These are phyloP conservation scores for Viridothelium virens DNA, from an alignment of 495 filamentous ascomycete species.

Conservation along the genomic window DNA sequence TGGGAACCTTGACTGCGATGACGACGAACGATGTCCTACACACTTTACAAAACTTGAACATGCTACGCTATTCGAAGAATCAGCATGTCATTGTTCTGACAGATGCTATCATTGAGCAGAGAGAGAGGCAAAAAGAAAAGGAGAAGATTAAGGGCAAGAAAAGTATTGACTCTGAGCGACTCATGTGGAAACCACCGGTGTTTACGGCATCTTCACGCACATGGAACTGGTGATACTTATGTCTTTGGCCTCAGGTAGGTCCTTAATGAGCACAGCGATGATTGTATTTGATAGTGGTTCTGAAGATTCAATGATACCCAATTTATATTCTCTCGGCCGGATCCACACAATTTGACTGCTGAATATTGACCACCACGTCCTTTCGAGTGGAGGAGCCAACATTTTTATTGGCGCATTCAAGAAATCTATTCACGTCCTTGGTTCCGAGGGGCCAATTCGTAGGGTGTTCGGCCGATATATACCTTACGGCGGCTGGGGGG, in stretches of 20 bases:
- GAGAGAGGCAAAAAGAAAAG: slow-evolving; percentile 62
- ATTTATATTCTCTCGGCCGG: background rate
- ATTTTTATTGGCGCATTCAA: too few relatives aligned
- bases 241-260: background rate
- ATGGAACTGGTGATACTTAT: slow-evolving; percentile 75
- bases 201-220: slow-evolving; percentile 82
- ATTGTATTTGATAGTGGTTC: background rate
- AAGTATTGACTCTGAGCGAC: slow-evolving; percentile 63
- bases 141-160: slow-evolving; percentile 68
- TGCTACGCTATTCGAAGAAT: slow-evolving; percentile 84
- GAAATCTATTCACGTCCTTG: too few relatives aligned
- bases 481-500: too few relatives aligned
- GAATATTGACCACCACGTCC: background rate
- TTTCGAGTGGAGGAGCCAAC: too few relatives aligned
- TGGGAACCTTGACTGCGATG: slow-evolving; percentile 77
- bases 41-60: slow-evolving; percentile 83
- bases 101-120: slow-evolving; percentile 67
- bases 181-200: slow-evolving; percentile 94
- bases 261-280: slow-evolving; percentile 7
- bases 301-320: background rate
- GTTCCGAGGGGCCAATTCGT: too few relatives aligned
- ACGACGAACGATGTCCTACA: slow-evolving; percentile 91
- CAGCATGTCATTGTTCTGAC: slow-evolving; percentile 88
- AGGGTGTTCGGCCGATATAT: too few relatives aligned
- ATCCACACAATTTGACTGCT: background rate